Evolutionary conservation across 306 rosid genomes (phyloP).

Genomic region (Trifolium fragiferum): DNA sequence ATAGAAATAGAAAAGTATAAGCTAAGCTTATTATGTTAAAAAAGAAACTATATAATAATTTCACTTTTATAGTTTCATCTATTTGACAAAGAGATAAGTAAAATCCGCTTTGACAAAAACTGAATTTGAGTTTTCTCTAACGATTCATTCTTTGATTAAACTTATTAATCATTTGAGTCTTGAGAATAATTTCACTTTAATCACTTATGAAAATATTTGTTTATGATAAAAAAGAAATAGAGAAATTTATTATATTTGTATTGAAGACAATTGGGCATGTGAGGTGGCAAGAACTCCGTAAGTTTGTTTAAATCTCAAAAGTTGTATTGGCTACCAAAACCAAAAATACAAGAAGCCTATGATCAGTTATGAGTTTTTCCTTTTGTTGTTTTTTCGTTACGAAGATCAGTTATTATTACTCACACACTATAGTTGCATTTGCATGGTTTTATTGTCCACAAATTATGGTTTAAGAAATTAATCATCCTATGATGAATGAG

Average conservation of each 20-base stretch:
- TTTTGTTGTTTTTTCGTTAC: no score
- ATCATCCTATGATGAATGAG: neutral
- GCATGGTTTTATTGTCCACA: constrained; percentile 50
- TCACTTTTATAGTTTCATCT: no score
- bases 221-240: neutral
- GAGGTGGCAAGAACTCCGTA: constrained; percentile 40
- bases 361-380: neutral
- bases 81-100: no score
- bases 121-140: no score
- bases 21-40: no score
- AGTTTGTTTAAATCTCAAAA: constrained; percentile 26
- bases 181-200: neutral
- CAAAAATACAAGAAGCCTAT: neutral
- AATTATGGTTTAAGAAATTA: neutral
- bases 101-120: no score
- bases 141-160: no score
- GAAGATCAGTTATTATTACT: neutral
- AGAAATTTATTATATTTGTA: neutral
- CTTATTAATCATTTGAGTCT: no score
- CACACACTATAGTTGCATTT: neutral
- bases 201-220: neutral
- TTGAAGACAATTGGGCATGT: neutral
- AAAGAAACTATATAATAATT: no score
- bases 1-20: no score
- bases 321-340: neutral